phyloP scores from a whole-genome alignment of 2,329 filamentous ascomycete genomes.

The Hirsutella rhossiliensis region DNA sequence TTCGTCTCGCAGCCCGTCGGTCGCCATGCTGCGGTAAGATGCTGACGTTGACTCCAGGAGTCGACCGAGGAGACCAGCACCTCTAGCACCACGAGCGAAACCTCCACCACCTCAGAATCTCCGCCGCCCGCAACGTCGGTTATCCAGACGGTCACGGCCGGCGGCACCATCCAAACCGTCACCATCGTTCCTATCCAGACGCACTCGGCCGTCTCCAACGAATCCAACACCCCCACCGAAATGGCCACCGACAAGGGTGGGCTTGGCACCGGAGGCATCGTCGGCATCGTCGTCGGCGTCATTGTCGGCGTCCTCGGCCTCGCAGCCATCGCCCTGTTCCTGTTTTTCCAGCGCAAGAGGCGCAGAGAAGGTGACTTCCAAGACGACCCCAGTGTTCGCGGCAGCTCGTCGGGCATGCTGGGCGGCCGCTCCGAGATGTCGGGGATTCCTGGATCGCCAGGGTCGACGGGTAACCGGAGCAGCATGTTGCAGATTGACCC shows the following conservation, averaged over 20 bases:
- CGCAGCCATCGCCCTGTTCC: slow-evolving; percentile 25
- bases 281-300: slow-evolving; percentile 40
- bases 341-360: slow-evolving; percentile 33
- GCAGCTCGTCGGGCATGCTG: slow-evolving; percentile 38
- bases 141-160: slow-evolving; percentile 41
- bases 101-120: background rate
- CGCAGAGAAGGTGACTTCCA: slow-evolving; percentile 28
- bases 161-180: slow-evolving; percentile 41
- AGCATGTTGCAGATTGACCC: slow-evolving; percentile 48
- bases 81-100: background rate
- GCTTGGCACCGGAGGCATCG: slow-evolving; percentile 34
- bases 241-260: slow-evolving; percentile 9
- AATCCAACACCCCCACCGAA: background rate
- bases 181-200: slow-evolving; percentile 33
- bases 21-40: background rate
- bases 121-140: slow-evolving; percentile 9
- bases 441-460: slow-evolving; percentile 18
- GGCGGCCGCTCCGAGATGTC: slow-evolving; percentile 30
- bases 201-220: slow-evolving; percentile 5
- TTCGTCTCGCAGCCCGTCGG: background rate
- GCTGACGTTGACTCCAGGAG: background rate
- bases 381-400: slow-evolving; percentile 33
- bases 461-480: slow-evolving; percentile 34
- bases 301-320: slow-evolving; percentile 28
- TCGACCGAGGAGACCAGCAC: slow-evolving; percentile 1